These are phyloP conservation scores for Phlebopus sp. DNA, from an alignment of 1,284 basidiomycete genomes.

Conservation along the genomic window DNA sequence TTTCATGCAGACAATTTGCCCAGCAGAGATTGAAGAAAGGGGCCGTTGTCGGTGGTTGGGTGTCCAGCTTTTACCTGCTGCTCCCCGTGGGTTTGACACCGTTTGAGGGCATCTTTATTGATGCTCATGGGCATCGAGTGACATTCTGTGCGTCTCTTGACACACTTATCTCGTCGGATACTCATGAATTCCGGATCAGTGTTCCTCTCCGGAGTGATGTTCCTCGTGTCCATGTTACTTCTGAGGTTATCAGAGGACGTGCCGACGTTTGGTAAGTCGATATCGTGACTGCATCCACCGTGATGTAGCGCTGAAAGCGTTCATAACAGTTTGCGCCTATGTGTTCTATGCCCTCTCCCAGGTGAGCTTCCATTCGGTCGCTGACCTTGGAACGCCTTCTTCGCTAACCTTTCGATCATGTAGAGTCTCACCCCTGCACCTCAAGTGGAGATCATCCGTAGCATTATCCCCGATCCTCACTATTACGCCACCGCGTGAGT, in stretches of 20 bases:
- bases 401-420: background rate
- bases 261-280: constrained; percentile 36
- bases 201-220: constrained; percentile 41
- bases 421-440: constrained; percentile 43
- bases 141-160: constrained; percentile 35
- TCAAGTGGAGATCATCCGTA: constrained; percentile 45
- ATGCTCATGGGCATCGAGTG: constrained; percentile 41
- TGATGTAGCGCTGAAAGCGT: background rate
- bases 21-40: constrained; percentile 45
- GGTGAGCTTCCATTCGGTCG: constrained; percentile 20
- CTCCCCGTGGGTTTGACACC: constrained; percentile 43
- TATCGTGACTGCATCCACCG: background rate
- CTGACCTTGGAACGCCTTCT: too few species aligned
- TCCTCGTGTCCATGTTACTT: constrained; percentile 43
- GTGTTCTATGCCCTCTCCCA: constrained; percentile 45
- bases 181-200: constrained; percentile 24
- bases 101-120: constrained; percentile 44
- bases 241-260: constrained; percentile 41
- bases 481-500: constrained; percentile 43
- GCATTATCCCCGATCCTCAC: constrained; percentile 40
- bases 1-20: constrained; percentile 36
- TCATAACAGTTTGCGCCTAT: constrained; percentile 38
- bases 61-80: constrained; percentile 46
- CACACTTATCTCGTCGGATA: background rate
- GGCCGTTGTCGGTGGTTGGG: constrained; percentile 47